Evolutionary conservation across 148 eudicot genomes (phyloP), one percentile per base, ranked within the genome.

Genomic region (Vaccinium corymbosum): DNA sequence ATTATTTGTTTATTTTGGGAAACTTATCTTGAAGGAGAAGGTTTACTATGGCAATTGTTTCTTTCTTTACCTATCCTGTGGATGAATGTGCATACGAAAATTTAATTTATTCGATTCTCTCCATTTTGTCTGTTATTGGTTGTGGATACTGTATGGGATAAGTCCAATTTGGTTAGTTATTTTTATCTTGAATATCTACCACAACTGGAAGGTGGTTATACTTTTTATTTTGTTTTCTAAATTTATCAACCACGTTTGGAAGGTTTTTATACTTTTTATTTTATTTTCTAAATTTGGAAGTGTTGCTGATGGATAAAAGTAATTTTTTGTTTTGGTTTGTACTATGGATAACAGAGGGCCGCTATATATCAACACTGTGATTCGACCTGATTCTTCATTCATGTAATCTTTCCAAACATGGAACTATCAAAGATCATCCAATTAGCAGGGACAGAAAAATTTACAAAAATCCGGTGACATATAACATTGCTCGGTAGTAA

Each of bases 121-220:
- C 11, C 11, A 9, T 8, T 32, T 16, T 70, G 13, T 13, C 72
- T 8, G 27, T 11, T 48, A 27, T 71, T 16, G 32, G 15, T 27
- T 50, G 76, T 20, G 56, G 22, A 35, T 68, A 52, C 46, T 42
- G 46, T 42, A 42, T 42, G 46, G 50, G 75, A 52, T 20, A 19
- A 32, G 38, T 48, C n/a, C 27, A 82, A 51, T 35, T 13, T 71
- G 78, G 78, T 71, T 49, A 52, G 25, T 15, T 71, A 15, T 49
- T 66, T 29, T 50, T 25, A 52, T 82, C 83, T 68, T 81, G 83
- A 50, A 68, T 27, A 51, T 70, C 16, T 51, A 50, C 42, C 57
- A 70, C 49, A 70, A 52, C 71, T 55, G 75, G 61, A 38, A 19
- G 64, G 35, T 51, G 72, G 66, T 71, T 50, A 68, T 22, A 10